These are phyloP conservation scores for Rhizopogon parksii DNA, from an alignment of 1,284 basidiomycete genomes.

Conservation along the genomic window DNA sequence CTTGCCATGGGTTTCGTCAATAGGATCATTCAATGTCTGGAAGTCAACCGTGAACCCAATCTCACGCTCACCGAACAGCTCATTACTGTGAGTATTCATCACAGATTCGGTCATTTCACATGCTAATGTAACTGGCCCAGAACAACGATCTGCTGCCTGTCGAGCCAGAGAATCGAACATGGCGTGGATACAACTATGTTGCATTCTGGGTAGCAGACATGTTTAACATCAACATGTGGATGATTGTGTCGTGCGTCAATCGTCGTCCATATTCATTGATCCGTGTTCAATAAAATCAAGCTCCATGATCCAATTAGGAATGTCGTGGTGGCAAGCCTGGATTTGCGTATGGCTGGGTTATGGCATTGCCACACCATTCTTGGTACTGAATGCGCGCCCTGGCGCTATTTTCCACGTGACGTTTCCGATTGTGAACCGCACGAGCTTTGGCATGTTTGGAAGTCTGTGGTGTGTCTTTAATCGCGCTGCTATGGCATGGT, in stretches of 20 bases:
- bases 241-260: constrained; percentile 14
- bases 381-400: constrained; percentile 75
- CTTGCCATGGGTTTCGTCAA: constrained; percentile 18
- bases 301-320: constrained; percentile 67
- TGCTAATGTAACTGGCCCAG: constrained; percentile 26
- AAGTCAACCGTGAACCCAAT: constrained; percentile 45
- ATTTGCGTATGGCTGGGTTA: constrained; percentile 76
- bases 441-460: constrained; percentile 79
- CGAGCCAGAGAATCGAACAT: constrained; percentile 47
- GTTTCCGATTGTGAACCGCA: constrained; percentile 74
- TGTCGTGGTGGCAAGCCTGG: constrained; percentile 83
- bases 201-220: constrained; percentile 75
- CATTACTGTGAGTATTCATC: constrained; percentile 42
- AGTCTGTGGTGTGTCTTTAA: constrained; percentile 81
- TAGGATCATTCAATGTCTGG: constrained; percentile 30
- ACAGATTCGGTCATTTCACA: constrained; percentile 10
- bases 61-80: constrained; percentile 47
- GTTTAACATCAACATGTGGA: constrained; percentile 77
- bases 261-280: not conserved
- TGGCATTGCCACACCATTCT: constrained; percentile 62
- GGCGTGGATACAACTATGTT: constrained; percentile 57
- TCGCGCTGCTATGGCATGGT: constrained; percentile 73
- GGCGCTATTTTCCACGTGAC: constrained; percentile 76
- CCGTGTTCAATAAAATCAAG: not conserved
- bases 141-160: constrained; percentile 64